Evolutionary conservation across 495 filamentous ascomycete species (phyloP).

Genomic region (Penicillium pulvis): DNA sequence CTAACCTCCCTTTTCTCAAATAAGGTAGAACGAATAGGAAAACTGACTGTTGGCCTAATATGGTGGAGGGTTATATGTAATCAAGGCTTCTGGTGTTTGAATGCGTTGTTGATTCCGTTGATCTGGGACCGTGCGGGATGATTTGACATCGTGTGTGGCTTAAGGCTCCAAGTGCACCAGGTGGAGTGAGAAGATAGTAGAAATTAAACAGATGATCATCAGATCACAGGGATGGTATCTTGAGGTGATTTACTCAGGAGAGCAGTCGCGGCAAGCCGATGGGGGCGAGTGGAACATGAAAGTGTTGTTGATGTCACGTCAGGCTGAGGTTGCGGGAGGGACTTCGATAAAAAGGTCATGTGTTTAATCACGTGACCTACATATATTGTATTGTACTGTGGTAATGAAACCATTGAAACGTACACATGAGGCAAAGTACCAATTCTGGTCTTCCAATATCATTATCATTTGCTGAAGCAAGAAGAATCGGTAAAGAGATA

Average conservation of each 20-base stretch:
- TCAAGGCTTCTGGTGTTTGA: neutral
- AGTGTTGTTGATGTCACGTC: slow-evolving; percentile 18
- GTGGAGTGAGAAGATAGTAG: neutral
- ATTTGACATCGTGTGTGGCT: slow-evolving; percentile 6
- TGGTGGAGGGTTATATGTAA: neutral
- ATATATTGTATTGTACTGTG: too few relatives aligned
- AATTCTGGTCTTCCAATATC: too few relatives aligned
- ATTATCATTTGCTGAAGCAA: too few relatives aligned
- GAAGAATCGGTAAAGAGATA: too few relatives aligned
- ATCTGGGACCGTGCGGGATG: slow-evolving; percentile 12
- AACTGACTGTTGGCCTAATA: neutral
- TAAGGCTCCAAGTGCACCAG: neutral
- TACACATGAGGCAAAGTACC: too few relatives aligned
- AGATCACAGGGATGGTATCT: neutral
- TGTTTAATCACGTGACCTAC: neutral
- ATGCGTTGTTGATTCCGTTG: neutral
- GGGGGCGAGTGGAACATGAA: slow-evolving; percentile 9
- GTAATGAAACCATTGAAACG: too few relatives aligned
- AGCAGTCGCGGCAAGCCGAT: slow-evolving; percentile 1
- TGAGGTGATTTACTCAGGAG: neutral
- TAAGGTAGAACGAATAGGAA: neutral
- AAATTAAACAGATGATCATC: neutral
- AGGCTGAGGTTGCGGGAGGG: slow-evolving; percentile 13
- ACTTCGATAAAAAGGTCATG: neutral
- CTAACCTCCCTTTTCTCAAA: neutral